phyloP scores from a whole-genome alignment of 164 flowering plant species.

The Malania oleifera region DNA sequence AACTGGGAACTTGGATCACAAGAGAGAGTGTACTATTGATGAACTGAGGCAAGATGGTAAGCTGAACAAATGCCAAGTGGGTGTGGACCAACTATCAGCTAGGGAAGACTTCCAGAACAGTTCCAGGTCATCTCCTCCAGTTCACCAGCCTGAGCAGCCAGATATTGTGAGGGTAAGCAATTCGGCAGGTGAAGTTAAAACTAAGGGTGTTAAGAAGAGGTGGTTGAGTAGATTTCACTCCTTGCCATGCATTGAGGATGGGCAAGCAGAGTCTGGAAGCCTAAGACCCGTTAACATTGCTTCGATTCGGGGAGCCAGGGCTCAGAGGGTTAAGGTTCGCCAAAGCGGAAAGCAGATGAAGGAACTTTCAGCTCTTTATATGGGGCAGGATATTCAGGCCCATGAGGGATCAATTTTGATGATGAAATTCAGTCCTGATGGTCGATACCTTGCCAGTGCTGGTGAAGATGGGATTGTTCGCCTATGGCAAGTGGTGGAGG shows the following conservation, averaged over 20 bases:
- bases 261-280: conserved; percentile 23
- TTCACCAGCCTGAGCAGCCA: conserved; percentile 4
- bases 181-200: conserved; percentile 7
- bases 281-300: conserved; percentile 12
- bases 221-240: conserved; percentile 59
- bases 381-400: conserved; percentile 74
- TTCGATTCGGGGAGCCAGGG: conserved; percentile 18
- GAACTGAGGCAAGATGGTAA: conserved; percentile 11
- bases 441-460: conserved; percentile 78
- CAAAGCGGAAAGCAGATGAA: conserved; percentile 43
- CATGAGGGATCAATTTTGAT: conserved; percentile 76
- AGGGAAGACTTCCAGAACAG: conserved; percentile 9
- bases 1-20: conserved; percentile 15
- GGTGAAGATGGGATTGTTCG: conserved; percentile 86
- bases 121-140: conserved; percentile 11
- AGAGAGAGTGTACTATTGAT: conserved; percentile 6
- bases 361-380: conserved; percentile 79
- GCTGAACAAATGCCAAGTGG: not conserved
- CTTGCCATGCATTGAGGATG: conserved; percentile 38
- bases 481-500: conserved; percentile 77
- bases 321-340: conserved; percentile 61
- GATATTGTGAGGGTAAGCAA: conserved; percentile 8
- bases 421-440: conserved; percentile 95
- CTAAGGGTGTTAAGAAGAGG: conserved; percentile 33
- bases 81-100: not conserved